A percentile compares a stretch with the other conserved stretches of the same genome.
These are phyloP conservation scores for Ceratocystis eucalypticola DNA, from an alignment of 2,329 filamentous ascomycete species.

Conservation along the genomic window DNA sequence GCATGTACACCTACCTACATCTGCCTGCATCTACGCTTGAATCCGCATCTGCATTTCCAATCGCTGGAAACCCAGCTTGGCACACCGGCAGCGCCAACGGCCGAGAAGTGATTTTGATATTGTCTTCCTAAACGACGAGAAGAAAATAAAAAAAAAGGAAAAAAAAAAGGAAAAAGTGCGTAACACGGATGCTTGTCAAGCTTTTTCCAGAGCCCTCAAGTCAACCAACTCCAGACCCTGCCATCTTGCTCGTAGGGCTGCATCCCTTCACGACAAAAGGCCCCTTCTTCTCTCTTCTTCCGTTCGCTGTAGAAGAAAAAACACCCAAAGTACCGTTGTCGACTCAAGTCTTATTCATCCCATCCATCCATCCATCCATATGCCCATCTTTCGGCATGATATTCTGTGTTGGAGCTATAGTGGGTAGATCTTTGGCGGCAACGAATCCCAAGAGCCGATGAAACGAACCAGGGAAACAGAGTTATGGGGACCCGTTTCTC, in stretches of 20 bases:
- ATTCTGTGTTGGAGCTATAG: neutral
- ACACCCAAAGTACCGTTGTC: constrained; percentile 2
- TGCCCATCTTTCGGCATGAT: constrained; percentile 6
- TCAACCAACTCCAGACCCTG: constrained; percentile 4
- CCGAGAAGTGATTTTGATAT: too few species aligned
- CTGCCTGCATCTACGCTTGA: neutral
- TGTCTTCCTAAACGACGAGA: neutral
- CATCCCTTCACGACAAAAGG: constrained; percentile 12
- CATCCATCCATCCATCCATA: constrained; percentile 3
- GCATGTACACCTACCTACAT: neutral
- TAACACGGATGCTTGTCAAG: neutral
- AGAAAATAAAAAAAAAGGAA: neutral
- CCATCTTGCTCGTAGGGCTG: constrained; percentile 8
- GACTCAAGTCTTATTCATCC: constrained; percentile 6
- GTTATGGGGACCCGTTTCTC: constrained; percentile 3
- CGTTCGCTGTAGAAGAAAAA: neutral
- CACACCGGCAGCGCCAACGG: too few species aligned
- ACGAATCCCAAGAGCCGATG: neutral
- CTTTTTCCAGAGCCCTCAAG: neutral
- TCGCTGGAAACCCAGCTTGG: too few species aligned
- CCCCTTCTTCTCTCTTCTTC: constrained; percentile 8
- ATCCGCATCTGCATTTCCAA: too few species aligned
- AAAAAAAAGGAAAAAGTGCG: neutral
- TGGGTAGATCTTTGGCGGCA: neutral
- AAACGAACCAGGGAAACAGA: constrained; percentile 8